Evolutionary conservation across 306 rosid genomes (phyloP).

Genomic region (Urtica urens): DNA sequence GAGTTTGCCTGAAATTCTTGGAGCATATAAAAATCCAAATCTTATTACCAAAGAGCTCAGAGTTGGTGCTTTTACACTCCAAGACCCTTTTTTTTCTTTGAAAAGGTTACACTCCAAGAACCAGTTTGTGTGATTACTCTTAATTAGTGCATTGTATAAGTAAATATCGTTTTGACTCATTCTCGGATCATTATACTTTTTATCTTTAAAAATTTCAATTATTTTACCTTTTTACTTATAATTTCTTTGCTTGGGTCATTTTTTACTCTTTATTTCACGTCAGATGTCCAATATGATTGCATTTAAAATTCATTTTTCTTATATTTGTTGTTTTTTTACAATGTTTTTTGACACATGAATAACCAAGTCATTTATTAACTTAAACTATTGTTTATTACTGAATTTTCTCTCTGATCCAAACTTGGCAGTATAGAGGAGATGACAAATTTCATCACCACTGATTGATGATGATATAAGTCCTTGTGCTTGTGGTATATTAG

Average conservation of each 20-base stretch:
- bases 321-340: not conserved
- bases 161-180: not conserved
- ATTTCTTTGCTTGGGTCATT: no score
- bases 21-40: slow-evolving; percentile 7
- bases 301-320: not conserved
- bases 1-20: slow-evolving; percentile 16
- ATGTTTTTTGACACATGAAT: not conserved
- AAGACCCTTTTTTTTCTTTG: no score
- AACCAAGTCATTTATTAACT: no score
- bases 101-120: slow-evolving; percentile 18
- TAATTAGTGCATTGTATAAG: not conserved
- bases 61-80: slow-evolving; percentile 10
- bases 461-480: no score
- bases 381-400: no score
- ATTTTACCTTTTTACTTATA: no score
- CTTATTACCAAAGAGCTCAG: slow-evolving; percentile 24
- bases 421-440: not conserved
- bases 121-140: slow-evolving; percentile 1
- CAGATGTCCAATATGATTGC: not conserved
- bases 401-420: no score
- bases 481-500: no score
- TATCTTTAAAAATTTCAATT: no score
- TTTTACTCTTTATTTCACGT: no score
- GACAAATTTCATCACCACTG: slow-evolving; percentile 4
- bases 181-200: not conserved